Evolutionary conservation across 257 asterid genomes (phyloP).

Genomic region (Solanum sejunctum): DNA sequence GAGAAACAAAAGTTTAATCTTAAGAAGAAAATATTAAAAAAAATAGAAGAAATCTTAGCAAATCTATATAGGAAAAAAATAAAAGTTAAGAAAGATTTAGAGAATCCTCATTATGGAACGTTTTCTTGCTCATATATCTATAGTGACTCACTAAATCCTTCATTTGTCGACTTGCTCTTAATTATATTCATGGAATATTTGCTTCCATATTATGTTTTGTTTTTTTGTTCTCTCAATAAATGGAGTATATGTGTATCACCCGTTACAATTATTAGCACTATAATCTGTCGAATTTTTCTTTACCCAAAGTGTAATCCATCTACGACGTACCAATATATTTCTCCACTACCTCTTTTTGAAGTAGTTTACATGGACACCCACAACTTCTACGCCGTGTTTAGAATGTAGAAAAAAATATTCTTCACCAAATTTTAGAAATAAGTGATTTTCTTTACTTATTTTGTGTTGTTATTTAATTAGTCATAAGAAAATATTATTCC

Average conservation of each 20-base stretch:
- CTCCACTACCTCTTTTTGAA: neutral
- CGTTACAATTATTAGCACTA: neutral
- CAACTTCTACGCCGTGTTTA: neutral
- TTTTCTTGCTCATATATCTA: slow-evolving; percentile 12
- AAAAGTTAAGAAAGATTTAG: slow-evolving; percentile 19
- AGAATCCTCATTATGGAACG: slow-evolving; percentile 13
- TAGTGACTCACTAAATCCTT: slow-evolving; percentile 25
- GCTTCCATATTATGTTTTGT: neutral
- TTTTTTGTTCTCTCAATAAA: neutral
- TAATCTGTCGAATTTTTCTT: neutral
- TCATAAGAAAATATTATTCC: neutral
- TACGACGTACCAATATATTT: neutral
- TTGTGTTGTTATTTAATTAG: neutral
- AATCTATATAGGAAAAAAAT: slow-evolving; percentile 25
- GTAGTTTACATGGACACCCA: neutral
- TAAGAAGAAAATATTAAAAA: neutral
- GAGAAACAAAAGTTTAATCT: neutral
- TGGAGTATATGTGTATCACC: neutral
- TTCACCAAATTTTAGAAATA: neutral
- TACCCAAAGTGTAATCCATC: neutral
- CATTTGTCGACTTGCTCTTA: neutral
- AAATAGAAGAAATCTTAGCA: slow-evolving; percentile 15
- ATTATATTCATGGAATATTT: neutral
- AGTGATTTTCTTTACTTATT: neutral
- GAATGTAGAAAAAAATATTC: neutral